These are phyloP conservation scores for Nepenthes mirabilis DNA, from an alignment of 148 eudicot genomes.

Conservation along the genomic window DNA sequence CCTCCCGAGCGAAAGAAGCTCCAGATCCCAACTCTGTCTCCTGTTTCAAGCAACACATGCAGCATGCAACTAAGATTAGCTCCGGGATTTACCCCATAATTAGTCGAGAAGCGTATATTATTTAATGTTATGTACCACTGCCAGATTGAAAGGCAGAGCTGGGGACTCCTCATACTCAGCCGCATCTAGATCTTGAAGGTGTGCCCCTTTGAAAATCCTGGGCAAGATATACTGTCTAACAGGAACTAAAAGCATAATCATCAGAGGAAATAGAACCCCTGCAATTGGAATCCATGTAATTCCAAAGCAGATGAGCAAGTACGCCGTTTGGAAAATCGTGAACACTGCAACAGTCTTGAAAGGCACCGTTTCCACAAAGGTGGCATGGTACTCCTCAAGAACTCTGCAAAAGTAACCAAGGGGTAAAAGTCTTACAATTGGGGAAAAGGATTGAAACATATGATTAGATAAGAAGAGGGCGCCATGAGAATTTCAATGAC, in stretches of 20 bases:
- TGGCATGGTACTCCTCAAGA: constrained; percentile 42
- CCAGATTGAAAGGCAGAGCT: constrained; percentile 30
- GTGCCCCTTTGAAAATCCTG: constrained; percentile 21
- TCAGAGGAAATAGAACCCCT: constrained; percentile 59
- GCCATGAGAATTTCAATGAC: neutral
- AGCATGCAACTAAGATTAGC: neutral
- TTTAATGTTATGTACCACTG: constrained; percentile 11
- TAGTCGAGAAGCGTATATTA: neutral
- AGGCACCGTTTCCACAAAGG: constrained; percentile 53
- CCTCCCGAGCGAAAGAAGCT: constrained; percentile 20
- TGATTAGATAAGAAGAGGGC: no score
- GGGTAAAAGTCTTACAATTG: neutral
- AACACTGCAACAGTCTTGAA: constrained; percentile 31
- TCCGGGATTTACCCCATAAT: neutral
- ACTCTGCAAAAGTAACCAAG: constrained; percentile 22
- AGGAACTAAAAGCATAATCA: constrained; percentile 43
- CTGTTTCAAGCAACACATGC: constrained; percentile 8
- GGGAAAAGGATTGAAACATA: neutral
- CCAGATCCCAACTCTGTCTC: constrained; percentile 22
- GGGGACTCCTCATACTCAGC: constrained; percentile 57
- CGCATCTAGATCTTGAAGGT: constrained; percentile 61
- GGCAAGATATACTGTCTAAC: constrained; percentile 43
- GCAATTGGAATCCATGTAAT: constrained; percentile 68
- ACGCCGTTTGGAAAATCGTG: constrained; percentile 38
- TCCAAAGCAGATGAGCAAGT: constrained; percentile 50